Evolutionary conservation across 768 basidiomycete species (phyloP).

Genomic region (Panellus pusillus): DNA sequence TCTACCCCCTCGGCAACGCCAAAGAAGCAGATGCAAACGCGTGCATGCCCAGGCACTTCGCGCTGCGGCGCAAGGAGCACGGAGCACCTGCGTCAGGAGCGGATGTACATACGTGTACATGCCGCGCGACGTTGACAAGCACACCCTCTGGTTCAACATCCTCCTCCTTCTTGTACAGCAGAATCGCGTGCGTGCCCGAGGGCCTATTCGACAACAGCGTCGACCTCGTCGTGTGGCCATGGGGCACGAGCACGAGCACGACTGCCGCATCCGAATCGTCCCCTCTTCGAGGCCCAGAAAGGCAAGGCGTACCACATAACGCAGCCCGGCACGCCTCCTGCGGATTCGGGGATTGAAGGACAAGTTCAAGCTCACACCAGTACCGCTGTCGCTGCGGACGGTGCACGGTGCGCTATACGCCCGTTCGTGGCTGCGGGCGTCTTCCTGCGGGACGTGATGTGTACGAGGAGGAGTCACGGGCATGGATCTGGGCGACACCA

Average conservation of each 20-base stretch:
- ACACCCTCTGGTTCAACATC: conserved; percentile 90
- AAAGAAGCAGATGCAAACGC: no score
- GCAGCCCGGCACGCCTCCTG: conserved; percentile 95
- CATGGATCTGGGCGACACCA: no score
- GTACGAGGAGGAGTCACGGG: conserved; percentile 79
- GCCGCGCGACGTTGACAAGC: conserved; percentile 87
- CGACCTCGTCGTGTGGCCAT: conserved; percentile 93
- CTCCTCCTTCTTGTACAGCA: conserved; percentile 95
- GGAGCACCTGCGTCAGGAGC: conserved; percentile 91
- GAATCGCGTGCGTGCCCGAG: conserved; percentile 94
- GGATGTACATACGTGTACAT: conserved; percentile 98
- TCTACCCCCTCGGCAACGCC: conserved; percentile 96
- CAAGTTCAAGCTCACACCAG: conserved; percentile 80
- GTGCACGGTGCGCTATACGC: conserved; percentile 87
- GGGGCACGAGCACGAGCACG: conserved; percentile 99
- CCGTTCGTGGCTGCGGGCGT: conserved; percentile 92
- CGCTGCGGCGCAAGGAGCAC: no score
- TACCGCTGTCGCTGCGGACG: conserved; percentile 87
- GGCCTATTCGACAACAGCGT: conserved; percentile 96
- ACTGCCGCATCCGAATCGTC: conserved; percentile 96
- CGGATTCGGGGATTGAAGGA: conserved; percentile 89
- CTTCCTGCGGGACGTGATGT: conserved; percentile 67
- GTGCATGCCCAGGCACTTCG: conserved; percentile 96
- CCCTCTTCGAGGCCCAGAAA: no score
- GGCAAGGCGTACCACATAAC: conserved; percentile 90